A percentile compares a stretch with the other conserved stretches of the same genome.
These are phyloP conservation scores for Lecanosticta acicola DNA, from an alignment of 2,329 filamentous ascomycete species.

Conservation along the genomic window DNA sequence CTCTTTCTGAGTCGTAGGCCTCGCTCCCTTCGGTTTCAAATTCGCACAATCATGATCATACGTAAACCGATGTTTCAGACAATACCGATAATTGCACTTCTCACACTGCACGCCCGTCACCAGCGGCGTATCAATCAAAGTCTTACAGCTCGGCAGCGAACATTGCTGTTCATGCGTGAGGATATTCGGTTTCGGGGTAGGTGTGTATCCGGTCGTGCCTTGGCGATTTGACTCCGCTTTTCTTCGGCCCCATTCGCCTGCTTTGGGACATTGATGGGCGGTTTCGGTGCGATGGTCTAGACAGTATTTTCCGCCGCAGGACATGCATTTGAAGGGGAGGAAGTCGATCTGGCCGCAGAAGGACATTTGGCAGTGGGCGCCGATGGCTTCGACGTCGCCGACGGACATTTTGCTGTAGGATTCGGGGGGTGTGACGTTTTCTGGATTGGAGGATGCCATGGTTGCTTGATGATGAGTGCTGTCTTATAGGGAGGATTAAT, in stretches of 20 bases:
- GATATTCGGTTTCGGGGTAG: conserved; percentile 49
- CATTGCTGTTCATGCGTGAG: conserved; percentile 63
- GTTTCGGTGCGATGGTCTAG: conserved; percentile 88
- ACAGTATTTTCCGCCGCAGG: conserved; percentile 68
- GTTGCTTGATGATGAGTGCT: conserved; percentile 1
- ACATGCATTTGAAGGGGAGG: conserved; percentile 88
- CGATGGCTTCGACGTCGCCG: conserved; percentile 76
- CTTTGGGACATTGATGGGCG: conserved; percentile 63
- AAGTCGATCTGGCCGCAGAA: conserved; percentile 96
- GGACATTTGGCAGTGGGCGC: conserved; percentile 81
- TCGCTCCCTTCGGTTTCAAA: conserved; percentile 56
- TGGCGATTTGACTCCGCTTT: conserved; percentile 37
- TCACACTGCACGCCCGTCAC: conserved; percentile 66
- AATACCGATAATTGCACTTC: conserved; percentile 67
- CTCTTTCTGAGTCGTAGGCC: conserved; percentile 49
- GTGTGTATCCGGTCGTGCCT: conserved; percentile 13
- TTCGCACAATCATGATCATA: conserved; percentile 83
- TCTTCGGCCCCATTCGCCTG: conserved; percentile 55
- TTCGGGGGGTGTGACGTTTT: conserved; percentile 5
- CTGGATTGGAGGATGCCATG: conserved; percentile 12
- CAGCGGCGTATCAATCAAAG: conserved; percentile 62
- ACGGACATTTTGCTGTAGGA: conserved; percentile 69
- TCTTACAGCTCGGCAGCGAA: conserved; percentile 61
- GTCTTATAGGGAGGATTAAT: not conserved
- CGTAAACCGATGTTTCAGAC: conserved; percentile 67